Conservation (phyloP, 169 alveolate genomes). For the Fabrea salina region DNA sequence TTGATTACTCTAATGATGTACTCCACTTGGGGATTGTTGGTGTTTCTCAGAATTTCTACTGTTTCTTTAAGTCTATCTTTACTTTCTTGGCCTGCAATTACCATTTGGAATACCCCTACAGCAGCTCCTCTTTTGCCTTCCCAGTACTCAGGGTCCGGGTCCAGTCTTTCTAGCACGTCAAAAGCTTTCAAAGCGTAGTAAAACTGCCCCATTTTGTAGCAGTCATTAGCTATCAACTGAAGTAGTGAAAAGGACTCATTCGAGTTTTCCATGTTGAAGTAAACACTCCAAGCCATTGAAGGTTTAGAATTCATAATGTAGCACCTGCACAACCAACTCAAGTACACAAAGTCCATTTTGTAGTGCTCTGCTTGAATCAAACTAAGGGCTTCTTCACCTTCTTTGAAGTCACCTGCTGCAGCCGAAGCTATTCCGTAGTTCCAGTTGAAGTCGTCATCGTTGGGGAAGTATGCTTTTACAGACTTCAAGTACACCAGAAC, state of each 20-base stretch:
- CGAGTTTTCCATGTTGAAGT: constrained; percentile 82
- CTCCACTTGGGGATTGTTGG: constrained; percentile 73
- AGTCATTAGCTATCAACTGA: constrained; percentile 85
- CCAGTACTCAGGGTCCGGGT: constrained; percentile 84
- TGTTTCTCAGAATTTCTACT: constrained; percentile 69
- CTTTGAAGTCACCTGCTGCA: constrained; percentile 82
- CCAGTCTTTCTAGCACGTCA: constrained; percentile 84
- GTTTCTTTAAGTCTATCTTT: constrained; percentile 72
- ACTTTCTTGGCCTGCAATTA: constrained; percentile 74
- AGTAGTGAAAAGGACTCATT: constrained; percentile 78
- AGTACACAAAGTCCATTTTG: constrained; percentile 21
- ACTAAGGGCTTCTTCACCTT: constrained; percentile 78
- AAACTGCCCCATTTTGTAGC: constrained; percentile 89
- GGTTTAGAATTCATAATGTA: constrained; percentile 84
- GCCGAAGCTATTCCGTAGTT: constrained; percentile 87
- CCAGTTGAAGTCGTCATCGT: constrained; percentile 92
- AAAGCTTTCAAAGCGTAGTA: constrained; percentile 87
- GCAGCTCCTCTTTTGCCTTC: constrained; percentile 85
- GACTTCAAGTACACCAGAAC: constrained; percentile 84
- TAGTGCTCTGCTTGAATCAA: constrained; percentile 58
- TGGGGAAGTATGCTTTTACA: constrained; percentile 74
- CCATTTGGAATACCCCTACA: constrained; percentile 81
- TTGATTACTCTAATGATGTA: constrained; percentile 72
- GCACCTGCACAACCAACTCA: constrained; percentile 73
- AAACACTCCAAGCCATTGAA: constrained; percentile 84